These are phyloP conservation scores for Sphaerostilbella broomeana DNA, from an alignment of 2,329 filamentous ascomycete species.

Conservation along the genomic window DNA sequence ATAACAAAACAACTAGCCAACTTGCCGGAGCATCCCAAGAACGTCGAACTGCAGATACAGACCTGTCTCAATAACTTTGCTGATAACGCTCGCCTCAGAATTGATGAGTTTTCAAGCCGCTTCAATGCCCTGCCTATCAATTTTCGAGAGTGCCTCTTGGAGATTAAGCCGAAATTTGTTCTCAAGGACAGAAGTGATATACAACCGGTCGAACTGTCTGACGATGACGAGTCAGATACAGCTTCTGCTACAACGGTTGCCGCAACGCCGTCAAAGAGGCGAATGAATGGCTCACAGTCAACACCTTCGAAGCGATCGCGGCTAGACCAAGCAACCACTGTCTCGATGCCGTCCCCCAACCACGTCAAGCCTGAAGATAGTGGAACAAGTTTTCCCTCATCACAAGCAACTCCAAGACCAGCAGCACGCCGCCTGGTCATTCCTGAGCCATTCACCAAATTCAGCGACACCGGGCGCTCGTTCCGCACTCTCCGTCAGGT, in stretches of 20 bases:
- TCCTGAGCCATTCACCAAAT: slow-evolving; percentile 34
- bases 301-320: slow-evolving; percentile 32
- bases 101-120: slow-evolving; percentile 37
- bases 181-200: slow-evolving; percentile 33
- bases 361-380: slow-evolving; percentile 35
- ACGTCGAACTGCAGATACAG: slow-evolving; percentile 60
- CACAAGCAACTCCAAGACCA: slow-evolving; percentile 7
- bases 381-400: slow-evolving; percentile 12
- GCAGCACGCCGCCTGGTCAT: slow-evolving; percentile 15
- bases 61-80: slow-evolving; percentile 54
- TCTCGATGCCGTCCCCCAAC: slow-evolving; percentile 13
- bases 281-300: slow-evolving; percentile 19
- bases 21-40: slow-evolving; percentile 61
- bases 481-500: slow-evolving; percentile 46
- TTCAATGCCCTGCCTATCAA: slow-evolving; percentile 42
- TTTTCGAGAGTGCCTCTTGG: slow-evolving; percentile 43
- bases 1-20: slow-evolving; percentile 49
- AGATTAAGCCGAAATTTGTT: slow-evolving; percentile 41
- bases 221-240: slow-evolving; percentile 33
- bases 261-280: slow-evolving; percentile 26
- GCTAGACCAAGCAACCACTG: slow-evolving; percentile 16
- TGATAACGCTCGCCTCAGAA: slow-evolving; percentile 44
- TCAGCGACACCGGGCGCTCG: slow-evolving; percentile 31
- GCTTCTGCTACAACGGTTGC: slow-evolving; percentile 18
- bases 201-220: slow-evolving; percentile 32